These are phyloP conservation scores for Didymosphaeria variabile DNA, from an alignment of 2,329 filamentous ascomycete species.

Conservation along the genomic window DNA sequence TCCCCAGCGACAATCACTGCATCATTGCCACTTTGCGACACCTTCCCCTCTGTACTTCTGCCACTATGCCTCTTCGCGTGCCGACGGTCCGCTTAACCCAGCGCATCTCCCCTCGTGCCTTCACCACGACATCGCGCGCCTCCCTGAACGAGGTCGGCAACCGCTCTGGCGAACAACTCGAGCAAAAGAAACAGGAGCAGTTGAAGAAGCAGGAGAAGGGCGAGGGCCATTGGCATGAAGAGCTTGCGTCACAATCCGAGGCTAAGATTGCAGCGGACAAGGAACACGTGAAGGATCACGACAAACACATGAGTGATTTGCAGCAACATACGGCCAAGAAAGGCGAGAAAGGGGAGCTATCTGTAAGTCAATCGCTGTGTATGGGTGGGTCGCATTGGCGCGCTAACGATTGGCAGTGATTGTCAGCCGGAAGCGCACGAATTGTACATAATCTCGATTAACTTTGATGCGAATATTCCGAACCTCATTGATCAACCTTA, in stretches of 20 bases:
- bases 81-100: constrained; percentile 9
- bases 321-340: constrained; percentile 55
- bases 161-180: constrained; percentile 51
- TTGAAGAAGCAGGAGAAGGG: constrained; percentile 54
- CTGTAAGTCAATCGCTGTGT: constrained; percentile 5
- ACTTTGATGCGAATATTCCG: neutral
- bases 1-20: neutral
- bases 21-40: neutral
- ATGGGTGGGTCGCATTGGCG: neutral
- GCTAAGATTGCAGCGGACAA: constrained; percentile 54
- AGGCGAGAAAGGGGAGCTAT: constrained; percentile 49
- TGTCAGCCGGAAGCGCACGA: neutral
- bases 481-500: neutral
- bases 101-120: constrained; percentile 28
- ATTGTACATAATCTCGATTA: neutral
- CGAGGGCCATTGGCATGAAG: constrained; percentile 55
- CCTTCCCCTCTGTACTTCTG: too few relatives aligned
- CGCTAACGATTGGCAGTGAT: constrained; percentile 9
- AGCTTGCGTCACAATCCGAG: constrained; percentile 53
- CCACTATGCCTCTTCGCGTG: constrained; percentile 22
- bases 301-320: constrained; percentile 54
- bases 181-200: constrained; percentile 56
- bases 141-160: constrained; percentile 53
- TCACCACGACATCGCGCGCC: constrained; percentile 43
- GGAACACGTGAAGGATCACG: constrained; percentile 54